These are phyloP conservation scores for Clathrospora elynae DNA, from an alignment of 2,329 filamentous ascomycete species.

Conservation along the genomic window DNA sequence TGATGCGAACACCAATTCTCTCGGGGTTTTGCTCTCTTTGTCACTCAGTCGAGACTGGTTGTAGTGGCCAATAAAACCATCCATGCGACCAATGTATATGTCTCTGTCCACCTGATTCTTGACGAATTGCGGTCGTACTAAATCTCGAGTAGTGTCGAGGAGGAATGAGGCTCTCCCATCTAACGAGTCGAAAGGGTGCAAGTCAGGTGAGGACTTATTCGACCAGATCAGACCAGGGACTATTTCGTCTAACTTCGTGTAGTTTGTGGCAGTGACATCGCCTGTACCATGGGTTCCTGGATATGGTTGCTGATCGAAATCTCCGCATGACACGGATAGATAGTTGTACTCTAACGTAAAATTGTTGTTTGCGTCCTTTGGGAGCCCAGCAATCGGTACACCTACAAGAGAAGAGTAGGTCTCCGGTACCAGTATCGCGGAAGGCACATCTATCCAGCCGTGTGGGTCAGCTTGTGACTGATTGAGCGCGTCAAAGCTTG, in stretches of 20 bases:
- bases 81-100: slow-evolving; percentile 20
- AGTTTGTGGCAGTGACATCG: slow-evolving; percentile 9
- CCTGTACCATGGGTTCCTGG: slow-evolving; percentile 2
- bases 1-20: slow-evolving; percentile 22
- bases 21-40: slow-evolving; percentile 1
- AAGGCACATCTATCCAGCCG: slow-evolving; percentile 33
- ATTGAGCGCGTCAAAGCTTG: slow-evolving; percentile 22
- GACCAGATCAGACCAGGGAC: slow-evolving; percentile 27
- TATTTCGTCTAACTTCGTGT: slow-evolving; percentile 21
- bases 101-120: neutral
- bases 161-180: slow-evolving; percentile 27
- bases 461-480: slow-evolving; percentile 7
- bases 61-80: slow-evolving; percentile 26
- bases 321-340: slow-evolving; percentile 21
- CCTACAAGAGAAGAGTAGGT: slow-evolving; percentile 39
- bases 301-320: slow-evolving; percentile 18
- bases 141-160: slow-evolving; percentile 27
- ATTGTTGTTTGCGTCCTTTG: slow-evolving; percentile 1
- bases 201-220: slow-evolving; percentile 27
- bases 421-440: slow-evolving; percentile 20
- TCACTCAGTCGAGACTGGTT: slow-evolving; percentile 16
- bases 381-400: slow-evolving; percentile 33
- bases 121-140: neutral
- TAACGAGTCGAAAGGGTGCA: slow-evolving; percentile 15
- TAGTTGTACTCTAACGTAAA: slow-evolving; percentile 35